Percentiles rank a stretch among this genome's conserved stretches.
phyloP scores from a whole-genome alignment of 768 basidiomycete genomes.

The Pilatotrama ljubarskyi region DNA sequence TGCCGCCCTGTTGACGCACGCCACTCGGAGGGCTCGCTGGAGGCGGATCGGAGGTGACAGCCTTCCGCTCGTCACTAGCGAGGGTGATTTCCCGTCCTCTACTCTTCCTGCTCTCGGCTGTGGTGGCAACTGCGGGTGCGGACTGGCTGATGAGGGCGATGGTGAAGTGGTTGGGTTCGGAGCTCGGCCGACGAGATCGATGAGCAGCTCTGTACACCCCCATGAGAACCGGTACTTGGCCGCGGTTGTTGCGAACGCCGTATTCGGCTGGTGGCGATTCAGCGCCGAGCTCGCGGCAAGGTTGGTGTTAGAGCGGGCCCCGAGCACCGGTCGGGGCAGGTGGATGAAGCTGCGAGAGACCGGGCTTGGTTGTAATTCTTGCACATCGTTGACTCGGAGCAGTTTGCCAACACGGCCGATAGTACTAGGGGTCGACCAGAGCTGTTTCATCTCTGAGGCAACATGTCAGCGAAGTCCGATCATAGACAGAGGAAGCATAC shows the following conservation, averaged over 20 bases:
- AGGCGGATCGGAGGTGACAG: conserved; percentile 32
- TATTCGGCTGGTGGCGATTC: conserved; percentile 57
- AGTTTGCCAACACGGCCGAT: conserved; percentile 51
- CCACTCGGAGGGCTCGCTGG: conserved; percentile 53
- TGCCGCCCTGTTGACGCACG: conserved; percentile 79
- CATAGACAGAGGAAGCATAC: conserved; percentile 34
- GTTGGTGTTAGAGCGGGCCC: conserved; percentile 58
- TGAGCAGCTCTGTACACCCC: conserved; percentile 87
- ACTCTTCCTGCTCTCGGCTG: conserved; percentile 38
- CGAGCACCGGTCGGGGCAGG: conserved; percentile 46
- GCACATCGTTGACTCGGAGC: conserved; percentile 46
- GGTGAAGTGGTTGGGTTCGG: conserved; percentile 25
- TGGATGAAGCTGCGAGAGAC: conserved; percentile 53
- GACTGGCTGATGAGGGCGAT: conserved; percentile 15
- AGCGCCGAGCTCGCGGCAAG: conserved; percentile 32
- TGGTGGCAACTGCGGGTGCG: conserved; percentile 34
- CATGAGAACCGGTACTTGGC: conserved; percentile 81
- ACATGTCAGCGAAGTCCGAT: background rate
- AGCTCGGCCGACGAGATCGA: conserved; percentile 75
- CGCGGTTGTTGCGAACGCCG: conserved; percentile 63
- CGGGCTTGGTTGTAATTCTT: conserved; percentile 40
- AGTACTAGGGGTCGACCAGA: conserved; percentile 61
- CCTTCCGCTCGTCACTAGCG: conserved; percentile 61
- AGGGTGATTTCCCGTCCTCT: conserved; percentile 75
- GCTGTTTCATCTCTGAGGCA: conserved; percentile 65